Evolutionary conservation across 306 rosid genomes (phyloP), one percentile per base, ranked within the genome.

Genomic region (Quercus parvula): DNA sequence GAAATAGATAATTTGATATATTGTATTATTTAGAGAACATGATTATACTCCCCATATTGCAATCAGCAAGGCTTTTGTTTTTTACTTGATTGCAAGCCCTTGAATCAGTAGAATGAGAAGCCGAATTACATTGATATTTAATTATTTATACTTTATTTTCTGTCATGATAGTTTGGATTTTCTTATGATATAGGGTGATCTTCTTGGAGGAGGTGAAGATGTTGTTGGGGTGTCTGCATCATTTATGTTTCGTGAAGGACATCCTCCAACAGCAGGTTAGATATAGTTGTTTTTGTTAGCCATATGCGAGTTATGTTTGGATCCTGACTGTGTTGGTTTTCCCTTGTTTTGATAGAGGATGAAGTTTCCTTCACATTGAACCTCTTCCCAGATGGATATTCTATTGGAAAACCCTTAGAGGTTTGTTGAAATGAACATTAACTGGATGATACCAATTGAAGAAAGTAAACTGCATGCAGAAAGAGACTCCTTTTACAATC

Each of bases 311-410:
- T 35, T 73, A 28, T 81, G 57, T 75, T 35, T 69, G 52, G 41
- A 74, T 85, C 17, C 70, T 86, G 68, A 81, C 5, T 80, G 44
- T 78, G 68, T 25, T 73, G 71, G n/a, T 52, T 83, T 54, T 78
- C 74, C 31, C 12, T 68, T 83, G 82, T 81, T 83, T 82, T 83
- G 76, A 64, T 93, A 91, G 99, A 90, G 46, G 78, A 79, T 62
- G 94, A 91, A 84, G 96, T 89, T 85, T 93, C 99, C 79, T 93
- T 96, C 86, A 86, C 90, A 0, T 76, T 96, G 87, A 89, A 86
- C 76, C 85, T 96, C 88, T 93, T 93, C 74, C 81, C 87, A 25
- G 93, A 93, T 87, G 99, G 98, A 83, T 96, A 96, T 86, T 93
- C 94, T 61, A 83, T 96, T 54, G 91, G 96, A 82, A 93, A 91